Evolutionary conservation across 257 asterid species (phyloP).

Genomic region (Phtheirospermum japonicum): DNA sequence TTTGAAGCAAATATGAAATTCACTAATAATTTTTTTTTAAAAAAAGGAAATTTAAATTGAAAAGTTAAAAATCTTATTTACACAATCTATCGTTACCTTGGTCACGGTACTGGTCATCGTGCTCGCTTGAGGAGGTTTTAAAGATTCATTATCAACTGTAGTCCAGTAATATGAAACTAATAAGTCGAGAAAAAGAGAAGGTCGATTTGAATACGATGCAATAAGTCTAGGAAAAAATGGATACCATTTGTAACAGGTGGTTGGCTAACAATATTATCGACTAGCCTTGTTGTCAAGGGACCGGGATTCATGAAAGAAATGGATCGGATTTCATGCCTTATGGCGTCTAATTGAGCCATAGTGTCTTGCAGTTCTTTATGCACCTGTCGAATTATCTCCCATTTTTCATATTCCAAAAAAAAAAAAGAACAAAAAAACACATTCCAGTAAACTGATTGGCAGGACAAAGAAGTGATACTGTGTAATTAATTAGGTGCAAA

Average conservation of each 20-base stretch:
- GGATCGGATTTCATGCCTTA: constrained; percentile 73
- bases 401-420: constrained; percentile 7
- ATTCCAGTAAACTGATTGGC: neutral
- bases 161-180: constrained; percentile 13
- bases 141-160: constrained; percentile 38
- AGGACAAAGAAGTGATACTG: neutral
- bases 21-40: neutral
- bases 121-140: constrained; percentile 37
- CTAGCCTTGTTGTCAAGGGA: constrained; percentile 62
- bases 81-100: constrained; percentile 42
- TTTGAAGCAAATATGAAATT: constrained; percentile 12
- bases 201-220: constrained; percentile 4
- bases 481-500: neutral
- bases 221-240: constrained; percentile 18
- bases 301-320: constrained; percentile 77
- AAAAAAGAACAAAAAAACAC: neutral
- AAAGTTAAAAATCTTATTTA: neutral
- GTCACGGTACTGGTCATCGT: constrained; percentile 29
- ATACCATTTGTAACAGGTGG: constrained; percentile 41
- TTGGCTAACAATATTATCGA: constrained; percentile 50
- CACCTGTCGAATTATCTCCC: constrained; percentile 44
- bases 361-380: constrained; percentile 91
- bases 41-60: neutral
- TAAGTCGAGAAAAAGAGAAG: neutral
- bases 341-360: constrained; percentile 82